Percentiles rank a stretch among this genome's conserved stretches.
Evolutionary conservation across 106 monocot species (phyloP).

Genomic region (Dendrobium huoshanense): DNA sequence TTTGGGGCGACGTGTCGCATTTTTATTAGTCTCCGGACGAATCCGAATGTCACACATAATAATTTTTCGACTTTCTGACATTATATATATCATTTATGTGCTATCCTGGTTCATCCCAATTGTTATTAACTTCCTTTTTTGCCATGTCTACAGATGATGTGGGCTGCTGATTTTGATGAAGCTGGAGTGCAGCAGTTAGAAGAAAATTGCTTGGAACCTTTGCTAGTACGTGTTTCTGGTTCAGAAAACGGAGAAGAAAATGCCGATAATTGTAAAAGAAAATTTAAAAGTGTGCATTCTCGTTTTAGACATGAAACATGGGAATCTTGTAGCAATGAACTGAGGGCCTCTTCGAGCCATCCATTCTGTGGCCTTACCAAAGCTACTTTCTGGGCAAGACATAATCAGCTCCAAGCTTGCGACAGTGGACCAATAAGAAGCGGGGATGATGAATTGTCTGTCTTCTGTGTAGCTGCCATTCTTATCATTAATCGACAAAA

Average conservation of each 20-base stretch:
- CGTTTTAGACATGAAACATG: conserved; percentile 12
- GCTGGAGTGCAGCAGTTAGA: conserved; percentile 41
- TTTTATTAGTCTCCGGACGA: no score
- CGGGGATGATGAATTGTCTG: conserved; percentile 71
- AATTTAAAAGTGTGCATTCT: conserved; percentile 8
- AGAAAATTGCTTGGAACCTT: conserved; percentile 73
- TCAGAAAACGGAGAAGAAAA: conserved; percentile 17
- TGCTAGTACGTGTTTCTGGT: conserved; percentile 29
- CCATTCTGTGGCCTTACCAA: conserved; percentile 87
- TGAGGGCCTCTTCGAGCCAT: conserved; percentile 42
- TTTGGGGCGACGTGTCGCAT: no score
- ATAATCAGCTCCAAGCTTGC: conserved; percentile 27
- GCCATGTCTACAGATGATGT: conserved; percentile 80
- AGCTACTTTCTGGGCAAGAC: conserved; percentile 69
- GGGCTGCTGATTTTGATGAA: conserved; percentile 99
- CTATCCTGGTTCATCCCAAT: background rate
- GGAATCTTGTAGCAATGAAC: conserved; percentile 30
- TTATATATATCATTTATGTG: background rate
- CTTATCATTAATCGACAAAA: conserved; percentile 88
- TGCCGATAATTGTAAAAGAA: conserved; percentile 25
- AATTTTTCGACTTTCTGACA: background rate
- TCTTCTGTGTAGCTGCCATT: conserved; percentile 95
- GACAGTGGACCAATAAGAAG: conserved; percentile 22
- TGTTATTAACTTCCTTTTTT: background rate
- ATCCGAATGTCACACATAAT: no score